Conservation (phyloP, 2,329 filamentous ascomycete genomes). For the Ramichloridium luteum region DNA sequence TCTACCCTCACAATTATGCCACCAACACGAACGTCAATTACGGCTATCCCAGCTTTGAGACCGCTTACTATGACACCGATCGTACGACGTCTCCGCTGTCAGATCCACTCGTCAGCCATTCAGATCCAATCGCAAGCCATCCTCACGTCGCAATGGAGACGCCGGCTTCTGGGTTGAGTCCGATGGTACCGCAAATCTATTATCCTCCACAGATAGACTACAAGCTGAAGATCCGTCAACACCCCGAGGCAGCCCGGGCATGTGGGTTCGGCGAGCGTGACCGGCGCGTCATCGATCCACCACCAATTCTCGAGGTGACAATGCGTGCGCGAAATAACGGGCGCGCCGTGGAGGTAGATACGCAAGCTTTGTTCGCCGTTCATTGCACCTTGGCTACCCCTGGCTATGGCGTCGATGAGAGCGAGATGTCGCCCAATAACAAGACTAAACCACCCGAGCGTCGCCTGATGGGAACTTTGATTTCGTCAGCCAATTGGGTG, state of each 20-base stretch:
- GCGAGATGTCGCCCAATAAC: slow-evolving; percentile 33
- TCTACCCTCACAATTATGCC: too few relatives aligned
- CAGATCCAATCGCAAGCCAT: too few relatives aligned
- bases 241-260: slow-evolving; percentile 63
- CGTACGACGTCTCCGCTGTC: too few relatives aligned
- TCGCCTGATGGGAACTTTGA: slow-evolving; percentile 66
- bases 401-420: slow-evolving; percentile 53
- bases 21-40: too few relatives aligned
- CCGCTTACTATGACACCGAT: too few relatives aligned
- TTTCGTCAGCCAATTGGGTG: slow-evolving; percentile 64
- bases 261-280: slow-evolving; percentile 78
- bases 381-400: slow-evolving; percentile 68
- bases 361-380: slow-evolving; percentile 47
- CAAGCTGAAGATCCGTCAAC: slow-evolving; percentile 56
- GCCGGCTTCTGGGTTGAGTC: too few relatives aligned
- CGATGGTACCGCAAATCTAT: slow-evolving; percentile 4
- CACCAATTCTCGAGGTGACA: slow-evolving; percentile 64
- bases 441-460: slow-evolving; percentile 57
- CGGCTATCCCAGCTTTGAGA: too few relatives aligned
- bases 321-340: slow-evolving; percentile 47
- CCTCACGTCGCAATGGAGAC: slow-evolving; percentile 3
- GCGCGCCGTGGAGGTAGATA: slow-evolving; percentile 43
- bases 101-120: not conserved
- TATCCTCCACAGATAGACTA: slow-evolving; percentile 26
- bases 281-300: slow-evolving; percentile 69